These are phyloP conservation scores for Verticillium nubilum DNA, from an alignment of 2,329 filamentous ascomycete genomes.

Conservation along the genomic window DNA sequence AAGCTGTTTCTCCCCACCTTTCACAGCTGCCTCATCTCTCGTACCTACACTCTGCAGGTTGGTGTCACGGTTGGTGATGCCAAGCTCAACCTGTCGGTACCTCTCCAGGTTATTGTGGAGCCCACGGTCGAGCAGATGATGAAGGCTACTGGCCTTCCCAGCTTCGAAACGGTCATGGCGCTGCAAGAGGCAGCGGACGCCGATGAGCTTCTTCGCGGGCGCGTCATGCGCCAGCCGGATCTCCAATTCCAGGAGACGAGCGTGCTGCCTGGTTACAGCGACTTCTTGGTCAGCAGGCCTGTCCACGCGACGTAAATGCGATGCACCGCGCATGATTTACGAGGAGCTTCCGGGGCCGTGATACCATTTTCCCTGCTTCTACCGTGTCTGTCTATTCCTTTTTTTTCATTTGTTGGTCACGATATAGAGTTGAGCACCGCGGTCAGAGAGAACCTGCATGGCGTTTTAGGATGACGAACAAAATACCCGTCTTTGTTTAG, in stretches of 20 bases:
- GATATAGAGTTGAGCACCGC: background rate
- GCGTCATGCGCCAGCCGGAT: conserved; percentile 29
- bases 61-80: conserved; percentile 35
- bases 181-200: conserved; percentile 34
- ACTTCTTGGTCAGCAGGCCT: conserved; percentile 9
- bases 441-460: background rate
- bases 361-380: background rate
- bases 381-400: background rate
- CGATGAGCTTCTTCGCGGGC: conserved; percentile 36
- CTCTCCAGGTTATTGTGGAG: conserved; percentile 46
- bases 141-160: conserved; percentile 33
- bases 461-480: background rate
- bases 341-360: background rate
- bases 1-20: conserved; percentile 52
- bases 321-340: background rate
- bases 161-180: conserved; percentile 42
- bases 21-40: conserved; percentile 51
- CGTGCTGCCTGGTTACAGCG: conserved; percentile 34
- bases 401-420: background rate
- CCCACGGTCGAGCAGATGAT: conserved; percentile 19
- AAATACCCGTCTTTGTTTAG: background rate
- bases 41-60: conserved; percentile 47
- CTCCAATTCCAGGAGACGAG: conserved; percentile 22
- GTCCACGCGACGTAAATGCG: background rate
- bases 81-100: conserved; percentile 39